Base-by-base conservation (phyloP, 352 stramenopile species). In the Globisporangium cederbergense region DNA sequence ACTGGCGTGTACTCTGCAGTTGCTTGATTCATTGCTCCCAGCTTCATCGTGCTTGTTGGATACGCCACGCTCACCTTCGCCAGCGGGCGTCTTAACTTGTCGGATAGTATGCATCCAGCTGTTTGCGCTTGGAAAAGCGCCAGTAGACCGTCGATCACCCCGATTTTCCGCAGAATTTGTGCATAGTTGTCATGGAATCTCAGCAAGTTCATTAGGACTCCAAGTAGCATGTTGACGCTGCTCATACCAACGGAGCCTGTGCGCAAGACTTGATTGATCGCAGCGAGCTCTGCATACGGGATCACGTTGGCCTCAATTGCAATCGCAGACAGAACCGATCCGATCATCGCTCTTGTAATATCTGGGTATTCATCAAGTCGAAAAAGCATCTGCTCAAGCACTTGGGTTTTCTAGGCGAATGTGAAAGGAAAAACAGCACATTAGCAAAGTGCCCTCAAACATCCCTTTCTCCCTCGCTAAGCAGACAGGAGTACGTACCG, bases 271-370 rank as follows among this genome's bases (percentile, higher is more conserved):
- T 64, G 50, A 32, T 65, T 67, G 13, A 87, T 75, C 36, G 74
- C 67, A 11, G 42, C 52, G 13, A 89, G 66, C 51, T 89, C 79
- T 14, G 52, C 65, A 56, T 77, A 84, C n/a, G 78, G 79, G 59
- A 87, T 74, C n/a, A 89, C 68, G 4, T 60, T 73, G 0, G 78
- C 68, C 81, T 89, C 79, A 22, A 89, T 86, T 4, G 79, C 78
- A 36, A 80, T 77, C 18, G 74, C 76, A 49, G 77, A 81, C 0
- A 89, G 68, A 45, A 89, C 78, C 18, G 79, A 87, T 14, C 79
- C 67, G 57, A 89, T 60, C 4, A 69, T 79, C 32, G 79, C 76
- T 45, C 84, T 81, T 3, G 78, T 73, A 36, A 86, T 60, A 11
- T 89, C 76, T 2, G 76, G 67, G 36, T 83, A 78, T 3, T 70